Evolutionary conservation across 176 grass and related monocot genomes (phyloP), one percentile per base, ranked within the genome.

Genomic region (Phoenix roebelenii): DNA sequence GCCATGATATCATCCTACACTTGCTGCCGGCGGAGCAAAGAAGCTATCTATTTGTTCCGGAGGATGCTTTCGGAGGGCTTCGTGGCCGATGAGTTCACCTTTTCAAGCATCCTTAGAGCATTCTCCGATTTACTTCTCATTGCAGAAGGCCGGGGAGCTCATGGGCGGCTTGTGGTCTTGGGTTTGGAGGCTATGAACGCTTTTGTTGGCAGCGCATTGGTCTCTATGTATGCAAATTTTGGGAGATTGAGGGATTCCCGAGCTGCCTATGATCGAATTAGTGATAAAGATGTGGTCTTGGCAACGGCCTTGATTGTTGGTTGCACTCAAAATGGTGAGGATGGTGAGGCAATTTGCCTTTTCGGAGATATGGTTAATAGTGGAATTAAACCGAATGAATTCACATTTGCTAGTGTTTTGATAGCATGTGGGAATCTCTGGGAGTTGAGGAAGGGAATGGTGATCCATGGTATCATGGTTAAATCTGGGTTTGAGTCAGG

Each of bases 161-260:
- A 73, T 49, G 70, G 50, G 28, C 50, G 23, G 7, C 49, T 73
- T 18, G 51, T 73, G 51, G 26, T 73, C 10, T 49, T 17, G 5
- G 59, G 70, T n/a, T 23, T 73, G 51, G 58, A 63, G 50, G 50
- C 5, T 24, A 63, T 15, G 9, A 39, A 63, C 44, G 59, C 59
- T 29, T 73, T 73, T 18, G 70, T 73, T n/a, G 70, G 59, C 26
- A 73, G 59, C 15, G 50, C 70, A 7, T 55, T 73, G 50, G 51
- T 73, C n/a, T 59, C 63, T 73, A 73, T 73, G 70, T 73, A 73
- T 29, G 59, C 70, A 16, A 73, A 73, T 51, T 63, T 63, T 20
- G 18, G 70, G 15, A 73, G 15, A 63, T 23, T 63, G 59, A 48
- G 28, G 20, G 59, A 73, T 17, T 59, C 70, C 44, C 49, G 51